phyloP scores from a whole-genome alignment of 345 rosid species.

The Bruguiera parviflora region DNA sequence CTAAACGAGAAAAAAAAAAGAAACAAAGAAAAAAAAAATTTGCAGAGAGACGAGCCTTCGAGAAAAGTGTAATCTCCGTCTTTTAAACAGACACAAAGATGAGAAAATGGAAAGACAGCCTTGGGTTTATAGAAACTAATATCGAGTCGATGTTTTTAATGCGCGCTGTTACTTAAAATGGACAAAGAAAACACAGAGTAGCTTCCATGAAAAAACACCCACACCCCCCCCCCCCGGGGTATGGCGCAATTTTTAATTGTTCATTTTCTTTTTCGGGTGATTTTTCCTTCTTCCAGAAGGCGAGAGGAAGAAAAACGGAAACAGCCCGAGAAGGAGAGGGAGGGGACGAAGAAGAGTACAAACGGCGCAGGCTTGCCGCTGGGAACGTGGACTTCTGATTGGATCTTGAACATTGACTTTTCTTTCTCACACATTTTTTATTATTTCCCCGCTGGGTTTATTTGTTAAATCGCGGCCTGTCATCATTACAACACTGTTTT shows the following conservation, averaged over 20 bases:
- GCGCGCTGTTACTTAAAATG: neutral
- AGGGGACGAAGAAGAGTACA: neutral
- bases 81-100: neutral
- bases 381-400: neutral
- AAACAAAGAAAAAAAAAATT: too few relatives aligned
- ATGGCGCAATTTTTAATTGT: too few relatives aligned
- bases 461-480: too few relatives aligned
- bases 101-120: neutral
- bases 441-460: neutral
- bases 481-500: too few relatives aligned
- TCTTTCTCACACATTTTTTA: neutral
- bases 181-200: neutral
- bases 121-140: too few relatives aligned
- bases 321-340: neutral
- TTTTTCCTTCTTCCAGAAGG: neutral
- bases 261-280: neutral
- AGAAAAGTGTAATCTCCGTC: neutral
- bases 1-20: neutral
- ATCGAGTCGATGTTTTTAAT: too few relatives aligned
- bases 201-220: constrained; percentile 1
- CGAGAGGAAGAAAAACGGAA: neutral
- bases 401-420: neutral
- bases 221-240: too few relatives aligned
- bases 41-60: too few relatives aligned
- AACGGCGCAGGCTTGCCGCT: neutral